These are phyloP conservation scores for Starmerella potacharoeniae DNA, from an alignment of 805 yeast genomes.

Conservation along the genomic window DNA sequence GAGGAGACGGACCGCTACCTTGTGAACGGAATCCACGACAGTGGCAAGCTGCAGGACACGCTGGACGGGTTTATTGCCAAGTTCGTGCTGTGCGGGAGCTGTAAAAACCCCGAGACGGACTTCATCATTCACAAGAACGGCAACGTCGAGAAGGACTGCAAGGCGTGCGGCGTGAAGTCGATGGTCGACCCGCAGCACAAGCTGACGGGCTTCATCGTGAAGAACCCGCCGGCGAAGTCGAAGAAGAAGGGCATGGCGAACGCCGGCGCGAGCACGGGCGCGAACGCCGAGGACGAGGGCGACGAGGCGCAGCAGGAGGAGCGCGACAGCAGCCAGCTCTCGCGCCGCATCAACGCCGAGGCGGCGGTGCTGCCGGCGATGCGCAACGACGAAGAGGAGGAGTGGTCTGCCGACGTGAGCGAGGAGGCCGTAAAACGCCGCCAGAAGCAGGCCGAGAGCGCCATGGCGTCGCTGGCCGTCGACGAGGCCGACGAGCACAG, in stretches of 20 bases:
- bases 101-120: constrained; percentile 97
- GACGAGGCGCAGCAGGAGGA: constrained; percentile 32
- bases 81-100: constrained; percentile 85
- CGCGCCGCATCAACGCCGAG: constrained; percentile 72
- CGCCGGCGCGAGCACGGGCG: constrained; percentile 37
- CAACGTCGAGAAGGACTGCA: constrained; percentile 78
- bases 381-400: constrained; percentile 64
- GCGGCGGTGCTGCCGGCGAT: constrained; percentile 58
- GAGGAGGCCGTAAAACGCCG: constrained; percentile 91
- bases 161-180: constrained; percentile 92
- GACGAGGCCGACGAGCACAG: constrained; percentile 34
- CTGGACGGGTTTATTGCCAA: constrained; percentile 88
- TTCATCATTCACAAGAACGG: constrained; percentile 67
- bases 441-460: constrained; percentile 68
- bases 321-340: constrained; percentile 59
- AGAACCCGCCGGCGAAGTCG: constrained; percentile 61
- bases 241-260: constrained; percentile 74
- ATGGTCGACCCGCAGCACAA: constrained; percentile 76
- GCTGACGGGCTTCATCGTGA: constrained; percentile 72
- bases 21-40: constrained; percentile 91
- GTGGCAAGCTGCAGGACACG: constrained; percentile 79
- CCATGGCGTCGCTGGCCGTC: constrained; percentile 28
- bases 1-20: constrained; percentile 76
- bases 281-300: constrained; percentile 20
- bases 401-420: constrained; percentile 95